These are phyloP conservation scores for Dendrocalamus sinicus DNA, from an alignment of 176 grass and related monocot species.

Conservation along the genomic window DNA sequence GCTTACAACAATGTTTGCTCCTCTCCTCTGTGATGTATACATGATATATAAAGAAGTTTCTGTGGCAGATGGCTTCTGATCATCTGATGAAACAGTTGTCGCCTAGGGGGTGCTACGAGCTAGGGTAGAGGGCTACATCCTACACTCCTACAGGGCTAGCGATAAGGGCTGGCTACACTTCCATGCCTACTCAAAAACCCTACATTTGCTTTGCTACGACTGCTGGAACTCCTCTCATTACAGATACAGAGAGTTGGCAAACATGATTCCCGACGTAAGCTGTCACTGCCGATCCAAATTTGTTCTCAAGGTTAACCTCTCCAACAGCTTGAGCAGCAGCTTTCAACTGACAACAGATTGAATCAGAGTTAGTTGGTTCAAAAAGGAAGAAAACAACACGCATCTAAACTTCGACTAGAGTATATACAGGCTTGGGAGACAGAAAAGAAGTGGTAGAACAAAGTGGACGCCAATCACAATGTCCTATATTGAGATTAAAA, in stretches of 20 bases:
- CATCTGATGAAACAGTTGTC: neutral
- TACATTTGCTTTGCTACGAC: slow-evolving; percentile 19
- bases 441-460: neutral
- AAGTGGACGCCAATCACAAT: neutral
- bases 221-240: slow-evolving; percentile 40
- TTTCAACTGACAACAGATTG: slow-evolving; percentile 67
- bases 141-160: slow-evolving; percentile 23
- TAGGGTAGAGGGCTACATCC: slow-evolving; percentile 11
- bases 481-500: neutral
- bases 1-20: neutral
- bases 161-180: slow-evolving; percentile 10
- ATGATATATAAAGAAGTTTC: neutral
- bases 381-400: neutral
- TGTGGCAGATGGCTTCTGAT: neutral
- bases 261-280: slow-evolving; percentile 93
- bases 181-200: slow-evolving; percentile 33
- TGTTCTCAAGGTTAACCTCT: slow-evolving; percentile 72
- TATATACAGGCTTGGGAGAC: neutral
- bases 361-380: slow-evolving; percentile 18
- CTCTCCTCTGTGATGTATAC: neutral
- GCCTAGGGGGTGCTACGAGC: neutral
- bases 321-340: slow-evolving; percentile 82
- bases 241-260: slow-evolving; percentile 93
- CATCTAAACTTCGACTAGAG: neutral
- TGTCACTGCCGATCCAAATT: slow-evolving; percentile 78